Percentiles rank a stretch among this genome's conserved stretches.
Evolutionary conservation across 1,284 basidiomycete species (phyloP).

Genomic region (Meripilus lineatus): DNA sequence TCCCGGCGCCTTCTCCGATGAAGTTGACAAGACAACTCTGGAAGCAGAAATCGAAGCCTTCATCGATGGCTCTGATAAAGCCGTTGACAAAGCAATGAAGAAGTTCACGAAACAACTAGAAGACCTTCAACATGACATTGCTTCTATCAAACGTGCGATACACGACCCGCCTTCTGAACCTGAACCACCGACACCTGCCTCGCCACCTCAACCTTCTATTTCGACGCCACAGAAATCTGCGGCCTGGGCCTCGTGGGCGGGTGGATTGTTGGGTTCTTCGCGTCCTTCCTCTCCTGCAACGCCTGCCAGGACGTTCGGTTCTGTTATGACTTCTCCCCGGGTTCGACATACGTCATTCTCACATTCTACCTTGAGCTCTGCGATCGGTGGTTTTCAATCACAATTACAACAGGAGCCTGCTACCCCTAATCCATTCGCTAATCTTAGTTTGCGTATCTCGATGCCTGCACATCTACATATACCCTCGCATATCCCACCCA

Average conservation of each 20-base stretch:
- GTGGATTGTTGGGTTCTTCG: constrained; percentile 36
- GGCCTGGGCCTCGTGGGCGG: constrained; percentile 58
- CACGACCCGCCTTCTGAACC: constrained; percentile 24
- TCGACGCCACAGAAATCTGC: constrained; percentile 13
- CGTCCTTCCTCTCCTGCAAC: constrained; percentile 36
- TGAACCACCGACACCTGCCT: constrained; percentile 7
- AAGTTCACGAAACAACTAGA: constrained; percentile 58
- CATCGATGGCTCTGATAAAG: constrained; percentile 49
- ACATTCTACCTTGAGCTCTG: constrained; percentile 7
- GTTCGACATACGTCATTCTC: constrained; percentile 44
- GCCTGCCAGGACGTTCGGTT: constrained; percentile 49
- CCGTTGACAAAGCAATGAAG: constrained; percentile 42
- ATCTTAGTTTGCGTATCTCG: constrained; percentile 53
- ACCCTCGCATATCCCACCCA: neutral
- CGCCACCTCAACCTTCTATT: neutral
- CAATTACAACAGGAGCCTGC: constrained; percentile 7
- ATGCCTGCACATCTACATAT: constrained; percentile 41
- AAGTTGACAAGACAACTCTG: constrained; percentile 36
- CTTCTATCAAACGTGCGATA: constrained; percentile 53
- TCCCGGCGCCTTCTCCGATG: constrained; percentile 40
- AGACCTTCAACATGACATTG: constrained; percentile 80
- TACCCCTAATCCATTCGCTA: constrained; percentile 38
- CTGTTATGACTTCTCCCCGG: constrained; percentile 60
- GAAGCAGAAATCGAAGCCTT: constrained; percentile 57
- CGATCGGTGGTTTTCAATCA: constrained; percentile 9